phyloP scores from a whole-genome alignment of 352 stramenopile genomes.

The Phytophthora capsici region DNA sequence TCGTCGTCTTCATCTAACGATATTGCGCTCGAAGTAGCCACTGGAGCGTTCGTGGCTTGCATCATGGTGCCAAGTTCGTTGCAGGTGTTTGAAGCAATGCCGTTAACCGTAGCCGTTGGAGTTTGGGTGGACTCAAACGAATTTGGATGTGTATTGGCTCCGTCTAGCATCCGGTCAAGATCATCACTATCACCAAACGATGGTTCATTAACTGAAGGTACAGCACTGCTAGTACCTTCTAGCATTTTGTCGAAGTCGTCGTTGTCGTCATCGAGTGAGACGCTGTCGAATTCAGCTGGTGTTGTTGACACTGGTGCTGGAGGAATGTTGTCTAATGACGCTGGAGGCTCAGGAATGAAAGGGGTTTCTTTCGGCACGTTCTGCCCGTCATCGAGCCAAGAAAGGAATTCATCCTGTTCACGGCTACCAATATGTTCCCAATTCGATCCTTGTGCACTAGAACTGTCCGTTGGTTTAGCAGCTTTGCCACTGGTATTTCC shows the following conservation, averaged over 20 bases:
- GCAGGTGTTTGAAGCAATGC: constrained; percentile 11
- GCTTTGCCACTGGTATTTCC: constrained; percentile 11
- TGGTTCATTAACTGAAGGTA: not conserved
- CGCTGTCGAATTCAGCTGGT: constrained; percentile 16
- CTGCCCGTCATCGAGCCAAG: constrained; percentile 72
- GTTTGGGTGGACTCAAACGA: not conserved
- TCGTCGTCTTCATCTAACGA: constrained; percentile 36
- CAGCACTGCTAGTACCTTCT: constrained; percentile 4
- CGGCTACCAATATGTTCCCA: constrained; percentile 40
- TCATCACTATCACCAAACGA: constrained; percentile 9
- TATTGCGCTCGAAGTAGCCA: not conserved
- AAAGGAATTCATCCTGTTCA: constrained; percentile 77
- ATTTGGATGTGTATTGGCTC: not conserved
- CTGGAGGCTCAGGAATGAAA: not conserved
- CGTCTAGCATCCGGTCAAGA: constrained; percentile 14
- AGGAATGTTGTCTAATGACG: not conserved
- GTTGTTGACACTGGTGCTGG: constrained; percentile 8
- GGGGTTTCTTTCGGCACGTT: not conserved
- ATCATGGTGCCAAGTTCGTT: constrained; percentile 31
- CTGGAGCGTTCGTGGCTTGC: not conserved
- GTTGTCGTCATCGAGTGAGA: constrained; percentile 45
- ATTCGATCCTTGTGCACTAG: constrained; percentile 19
- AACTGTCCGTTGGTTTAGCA: constrained; percentile 12
- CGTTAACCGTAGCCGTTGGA: not conserved
- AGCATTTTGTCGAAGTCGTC: constrained; percentile 36